phyloP scores from a whole-genome alignment of 2,329 filamentous ascomycete species.

The Dactylellina haptotyla region DNA sequence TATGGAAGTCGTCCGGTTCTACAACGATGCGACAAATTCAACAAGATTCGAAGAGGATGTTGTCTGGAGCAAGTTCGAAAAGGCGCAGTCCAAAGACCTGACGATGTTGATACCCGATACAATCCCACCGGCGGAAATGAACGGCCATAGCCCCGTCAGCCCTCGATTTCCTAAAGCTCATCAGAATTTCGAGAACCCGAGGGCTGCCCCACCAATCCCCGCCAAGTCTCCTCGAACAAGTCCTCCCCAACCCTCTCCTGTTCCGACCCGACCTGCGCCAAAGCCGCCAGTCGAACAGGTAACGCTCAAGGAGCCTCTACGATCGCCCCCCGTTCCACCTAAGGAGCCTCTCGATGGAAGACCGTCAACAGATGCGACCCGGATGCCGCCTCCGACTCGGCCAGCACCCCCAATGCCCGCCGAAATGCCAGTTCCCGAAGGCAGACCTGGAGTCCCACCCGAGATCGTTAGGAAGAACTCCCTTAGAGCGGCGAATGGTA shows the following conservation, averaged over 20 bases:
- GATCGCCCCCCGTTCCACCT: conserved; percentile 69
- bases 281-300: conserved; percentile 73
- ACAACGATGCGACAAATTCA: conserved; percentile 89
- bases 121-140: conserved; percentile 55
- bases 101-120: conserved; percentile 62
- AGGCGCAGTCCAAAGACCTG: conserved; percentile 71
- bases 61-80: conserved; percentile 94
- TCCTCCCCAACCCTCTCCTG: conserved; percentile 64
- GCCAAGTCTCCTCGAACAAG: conserved; percentile 64
- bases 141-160: conserved; percentile 53
- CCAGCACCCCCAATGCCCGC: conserved; percentile 36
- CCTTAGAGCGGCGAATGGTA: conserved; percentile 55
- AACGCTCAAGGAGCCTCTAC: conserved; percentile 66
- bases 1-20: conserved; percentile 94
- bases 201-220: conserved; percentile 89
- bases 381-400: conserved; percentile 50
- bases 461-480: conserved; percentile 51
- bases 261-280: conserved; percentile 86
- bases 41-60: conserved; percentile 76
- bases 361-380: conserved; percentile 31
- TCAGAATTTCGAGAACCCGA: conserved; percentile 90
- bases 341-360: conserved; percentile 60
- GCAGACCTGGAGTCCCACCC: conserved; percentile 38
- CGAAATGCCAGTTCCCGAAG: conserved; percentile 30
- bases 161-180: conserved; percentile 42